These are phyloP conservation scores for Kregervanrija delftensis DNA, from an alignment of 805 yeast species.

Conservation along the genomic window DNA sequence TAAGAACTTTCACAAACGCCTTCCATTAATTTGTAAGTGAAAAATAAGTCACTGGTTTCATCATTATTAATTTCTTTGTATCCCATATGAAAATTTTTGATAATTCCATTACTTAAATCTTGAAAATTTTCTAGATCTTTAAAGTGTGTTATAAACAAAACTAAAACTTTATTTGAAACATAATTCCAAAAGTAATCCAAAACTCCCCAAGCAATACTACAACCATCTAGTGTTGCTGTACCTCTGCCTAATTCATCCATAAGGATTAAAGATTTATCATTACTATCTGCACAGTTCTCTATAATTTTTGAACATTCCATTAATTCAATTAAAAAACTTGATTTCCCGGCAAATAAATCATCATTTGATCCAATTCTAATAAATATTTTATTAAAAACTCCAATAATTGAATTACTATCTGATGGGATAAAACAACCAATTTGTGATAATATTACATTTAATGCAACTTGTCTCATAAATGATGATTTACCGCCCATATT, in stretches of 20 bases:
- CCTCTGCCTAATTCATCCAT: constrained; percentile 79
- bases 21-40: constrained; percentile 42
- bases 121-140: constrained; percentile 56
- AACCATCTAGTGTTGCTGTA: constrained; percentile 66
- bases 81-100: constrained; percentile 69
- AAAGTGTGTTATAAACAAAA: constrained; percentile 81
- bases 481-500: constrained; percentile 88
- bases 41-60: constrained; percentile 33
- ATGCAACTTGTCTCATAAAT: constrained; percentile 66
- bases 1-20: constrained; percentile 60
- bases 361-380: constrained; percentile 80
- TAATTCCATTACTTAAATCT: constrained; percentile 27
- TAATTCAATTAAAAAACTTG: constrained; percentile 80
- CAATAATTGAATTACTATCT: constrained; percentile 39
- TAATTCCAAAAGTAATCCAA: constrained; percentile 46
- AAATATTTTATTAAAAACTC: constrained; percentile 51
- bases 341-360: constrained; percentile 63
- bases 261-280: constrained; percentile 47
- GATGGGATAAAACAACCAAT: constrained; percentile 77
- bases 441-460: constrained; percentile 67
- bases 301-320: constrained; percentile 57
- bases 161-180: constrained; percentile 38
- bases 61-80: constrained; percentile 26
- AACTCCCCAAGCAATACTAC: constrained; percentile 71
- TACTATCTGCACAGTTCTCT: constrained; percentile 32